These are phyloP conservation scores for Macrophomina tecta DNA, from an alignment of 2,329 filamentous ascomycete genomes.

Conservation along the genomic window DNA sequence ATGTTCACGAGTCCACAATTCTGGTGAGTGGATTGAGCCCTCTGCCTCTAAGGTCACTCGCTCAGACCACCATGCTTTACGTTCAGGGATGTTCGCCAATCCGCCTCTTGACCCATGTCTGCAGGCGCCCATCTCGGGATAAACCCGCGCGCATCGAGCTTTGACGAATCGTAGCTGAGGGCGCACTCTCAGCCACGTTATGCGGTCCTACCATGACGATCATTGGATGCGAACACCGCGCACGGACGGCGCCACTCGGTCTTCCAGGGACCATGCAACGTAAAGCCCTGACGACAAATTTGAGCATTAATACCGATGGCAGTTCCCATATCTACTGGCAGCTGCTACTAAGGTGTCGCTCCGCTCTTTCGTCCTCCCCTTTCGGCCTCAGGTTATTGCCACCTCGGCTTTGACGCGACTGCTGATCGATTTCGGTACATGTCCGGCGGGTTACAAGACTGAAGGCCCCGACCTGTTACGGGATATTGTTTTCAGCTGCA, in stretches of 20 bases:
- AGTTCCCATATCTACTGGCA: background rate
- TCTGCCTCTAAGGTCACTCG: conserved; percentile 8
- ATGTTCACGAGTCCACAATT: conserved; percentile 11
- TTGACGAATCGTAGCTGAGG: conserved; percentile 6
- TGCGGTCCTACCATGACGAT: conserved; percentile 16
- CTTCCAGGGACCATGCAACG: conserved; percentile 12
- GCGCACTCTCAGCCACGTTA: conserved; percentile 18
- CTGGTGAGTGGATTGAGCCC: background rate
- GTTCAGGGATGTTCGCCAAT: background rate
- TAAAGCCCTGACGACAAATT: background rate
- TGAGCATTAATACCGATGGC: conserved; percentile 17
- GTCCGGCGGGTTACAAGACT: background rate
- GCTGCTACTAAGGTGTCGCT: too few relatives aligned
- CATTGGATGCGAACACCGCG: conserved; percentile 21
- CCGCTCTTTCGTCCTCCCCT: background rate
- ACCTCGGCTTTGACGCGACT: background rate
- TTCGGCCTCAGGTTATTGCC: too few relatives aligned
- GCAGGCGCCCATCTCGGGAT: conserved; percentile 8
- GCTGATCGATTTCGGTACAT: background rate
- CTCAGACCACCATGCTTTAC: conserved; percentile 13
- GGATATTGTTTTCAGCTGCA: background rate
- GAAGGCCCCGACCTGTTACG: background rate
- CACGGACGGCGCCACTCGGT: conserved; percentile 7
- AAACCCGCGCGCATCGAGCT: background rate
- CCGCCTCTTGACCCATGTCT: background rate